Evolutionary conservation across 2,329 filamentous ascomycete genomes (phyloP), one percentile per base, ranked within the genome.

Genomic region (Arthroderma uncinatum): DNA sequence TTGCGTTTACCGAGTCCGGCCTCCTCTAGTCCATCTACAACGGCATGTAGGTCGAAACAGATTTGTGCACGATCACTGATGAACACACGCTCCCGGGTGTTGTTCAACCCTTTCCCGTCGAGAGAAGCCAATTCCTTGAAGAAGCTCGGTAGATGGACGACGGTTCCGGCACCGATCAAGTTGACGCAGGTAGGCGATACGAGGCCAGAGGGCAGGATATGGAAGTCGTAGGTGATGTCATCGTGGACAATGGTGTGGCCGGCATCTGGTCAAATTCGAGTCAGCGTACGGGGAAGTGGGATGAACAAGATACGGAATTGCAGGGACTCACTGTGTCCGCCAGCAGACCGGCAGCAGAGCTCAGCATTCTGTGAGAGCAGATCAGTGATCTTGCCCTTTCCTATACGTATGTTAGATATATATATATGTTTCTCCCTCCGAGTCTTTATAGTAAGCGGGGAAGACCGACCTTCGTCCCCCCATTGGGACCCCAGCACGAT

Each of bases 181-280:
- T 76, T 77, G 62, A 75, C 63, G 63, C 73, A 75, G 53, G 64
- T 65, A 2, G 73, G 72, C 39, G 73, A 73, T 61, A 76, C 67
- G 54, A 77, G 70, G 19, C 62, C 62, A 10, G 61, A 62, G 23
- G 74, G 74, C 30, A 77, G 70, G 58, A 77, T 75, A 65, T 77
- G 74, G 65, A 77, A 77, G 64, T 76, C 74, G 63, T 76, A 77
- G 52, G 73, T 76, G 57, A 73, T 67, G 52, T 69, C 66, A 57
- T 74, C 68, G 62, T 74, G 73, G 55, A 77, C 74, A 58, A 77
- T 76, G 44, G 74, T 76, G 64, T 77, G 74, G 40, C 74, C 74
- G 58, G 74, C 74, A 64, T 77, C 64, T 64, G 65, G 4, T 21
- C 25, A 42, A 40, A 21, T 50, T 42, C 16, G 52, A 55, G 59